phyloP scores from a whole-genome alignment of 78 protist species.

The Dictyostelium purpureum region DNA sequence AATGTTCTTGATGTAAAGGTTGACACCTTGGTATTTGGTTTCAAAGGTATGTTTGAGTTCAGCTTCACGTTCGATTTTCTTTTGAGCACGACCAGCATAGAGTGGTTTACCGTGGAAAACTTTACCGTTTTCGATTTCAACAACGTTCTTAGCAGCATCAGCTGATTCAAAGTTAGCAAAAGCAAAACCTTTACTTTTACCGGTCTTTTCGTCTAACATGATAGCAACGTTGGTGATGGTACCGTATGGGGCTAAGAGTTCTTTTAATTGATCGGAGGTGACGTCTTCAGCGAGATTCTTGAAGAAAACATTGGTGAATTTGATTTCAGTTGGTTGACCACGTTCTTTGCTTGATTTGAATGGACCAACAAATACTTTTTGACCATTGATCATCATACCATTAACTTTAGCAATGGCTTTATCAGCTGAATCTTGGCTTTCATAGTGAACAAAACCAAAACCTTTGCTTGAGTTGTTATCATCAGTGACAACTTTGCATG shows the following conservation, averaged over 20 bases:
- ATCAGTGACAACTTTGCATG: constrained; percentile 89
- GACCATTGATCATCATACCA: constrained; percentile 92
- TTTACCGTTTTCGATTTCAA: constrained; percentile 88
- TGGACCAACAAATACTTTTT: constrained; percentile 91
- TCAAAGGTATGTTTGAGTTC: constrained; percentile 89
- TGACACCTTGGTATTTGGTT: constrained; percentile 89
- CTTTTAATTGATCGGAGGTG: constrained; percentile 81
- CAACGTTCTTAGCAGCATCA: constrained; percentile 92
- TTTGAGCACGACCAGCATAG: constrained; percentile 93
- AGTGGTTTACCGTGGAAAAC: constrained; percentile 83
- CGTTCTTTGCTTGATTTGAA: constrained; percentile 92
- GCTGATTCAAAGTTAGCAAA: constrained; percentile 94
- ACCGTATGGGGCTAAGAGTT: constrained; percentile 86
- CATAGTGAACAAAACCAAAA: constrained; percentile 98
- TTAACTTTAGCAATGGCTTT: constrained; percentile 94
- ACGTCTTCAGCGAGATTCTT: constrained; percentile 90
- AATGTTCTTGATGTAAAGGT: constrained; percentile 98
- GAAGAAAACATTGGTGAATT: constrained; percentile 96
- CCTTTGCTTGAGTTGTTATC: constrained; percentile 89
- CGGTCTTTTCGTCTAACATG: constrained; percentile 82
- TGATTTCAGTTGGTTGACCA: constrained; percentile 49
- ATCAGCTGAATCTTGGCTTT: constrained; percentile 92
- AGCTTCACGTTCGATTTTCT: constrained; percentile 92
- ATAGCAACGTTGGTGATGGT: constrained; percentile 81
- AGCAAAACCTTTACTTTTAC: constrained; percentile 94